Evolutionary conservation across 257 asterid species (phyloP), one percentile per base, ranked within the genome.

Genomic region (Fraxinus anomala): DNA sequence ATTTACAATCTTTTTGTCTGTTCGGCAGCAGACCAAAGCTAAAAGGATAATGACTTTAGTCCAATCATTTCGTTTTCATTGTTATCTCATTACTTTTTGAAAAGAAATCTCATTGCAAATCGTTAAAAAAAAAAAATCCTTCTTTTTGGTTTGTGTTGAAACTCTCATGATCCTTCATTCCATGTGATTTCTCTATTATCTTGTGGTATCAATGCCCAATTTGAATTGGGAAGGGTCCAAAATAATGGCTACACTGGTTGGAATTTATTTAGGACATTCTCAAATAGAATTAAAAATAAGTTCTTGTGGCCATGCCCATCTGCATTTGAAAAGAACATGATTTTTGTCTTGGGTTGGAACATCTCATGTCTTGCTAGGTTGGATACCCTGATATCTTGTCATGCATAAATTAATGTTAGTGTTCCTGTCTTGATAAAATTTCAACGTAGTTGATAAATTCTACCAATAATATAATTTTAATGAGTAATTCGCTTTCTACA

Each of bases 121-220:
- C 5, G 28, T 68, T 51, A 34, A 24, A 34, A 6, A 10, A 16
- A 65, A 28, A 13, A 23, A 59, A 81, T 82, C 83, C 76, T 79
- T 81, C 77, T 80, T 17, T 74, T 68, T 73, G 78, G 68, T 77
- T 81, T 77, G 88, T 86, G 83, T 80, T 63, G 34, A 42, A 77
- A 73, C 40, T 37, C 28, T 33, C 1, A 33, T 74, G 70, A 77
- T 51, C 83, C 79, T 61, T 81, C 87, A 79, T 30, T 79, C 78
- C 83, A 83, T 82, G 86, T 86, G 87, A 79, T 78, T 81, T 74
- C 84, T 83, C 78, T 70, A 73, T 79, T 66, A 83, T 81, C 81
- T 61, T 23, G 17, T 26, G 36, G 17, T 11, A 12, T 24, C 19
- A 63, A 63, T 63, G 36, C 69, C 3, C 33, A 63, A 26, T 23